Base-by-base conservation (phyloP, 352 stramenopile genomes). In the Thalassiosira exigua region DNA sequence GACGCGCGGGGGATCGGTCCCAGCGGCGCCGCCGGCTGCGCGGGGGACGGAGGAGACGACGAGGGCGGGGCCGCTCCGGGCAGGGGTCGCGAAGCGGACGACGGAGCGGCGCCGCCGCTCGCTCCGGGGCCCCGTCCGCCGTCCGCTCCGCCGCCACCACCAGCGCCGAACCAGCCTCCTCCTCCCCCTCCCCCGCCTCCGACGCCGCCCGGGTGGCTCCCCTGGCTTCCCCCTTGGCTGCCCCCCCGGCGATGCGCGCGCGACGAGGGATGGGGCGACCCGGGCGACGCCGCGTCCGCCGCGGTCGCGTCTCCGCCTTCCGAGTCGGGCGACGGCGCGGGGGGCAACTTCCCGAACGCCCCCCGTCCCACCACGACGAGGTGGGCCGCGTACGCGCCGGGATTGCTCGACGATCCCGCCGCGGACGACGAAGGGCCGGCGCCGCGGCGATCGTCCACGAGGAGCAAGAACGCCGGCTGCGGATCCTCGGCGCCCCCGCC, bases 361-460 rank as follows among this genome's bases (percentile, higher is more conserved):
- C 87, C 85, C 32, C 91, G 72, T 54, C 78, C 71, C 0, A 91
- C 56, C 4, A 80, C 75, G 0, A 91, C 71, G 12, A 91, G 65
- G 36, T 83, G 50, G 19, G 88, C 60, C 0, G 74, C 79, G 58
- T 87, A 93, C 0, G 79, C 73, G 19, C 88, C 88, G 5, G 68
- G 33, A 58, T 82, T 75, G 29, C 22, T 32, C 3, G 62, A 61
- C 41, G 4, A 14, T n/a, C 53, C 24, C 11, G 26, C 17, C 17
- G 56, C 27, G 41, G 24, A 52, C 2, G 44, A 61, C 26, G 22
- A 22, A 24, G 11, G 21, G 1, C 9, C 17, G 1, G 21, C n/a
- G 14, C 81, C 84, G 29, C 78, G 76, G 76, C 90, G 81, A 56
- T 93, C 88, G 57, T 93, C 88, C 0, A 92, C 79, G 30, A 93